These are phyloP conservation scores for Dactylellina haptotyla DNA, from an alignment of 2,329 filamentous ascomycete genomes.

Conservation along the genomic window DNA sequence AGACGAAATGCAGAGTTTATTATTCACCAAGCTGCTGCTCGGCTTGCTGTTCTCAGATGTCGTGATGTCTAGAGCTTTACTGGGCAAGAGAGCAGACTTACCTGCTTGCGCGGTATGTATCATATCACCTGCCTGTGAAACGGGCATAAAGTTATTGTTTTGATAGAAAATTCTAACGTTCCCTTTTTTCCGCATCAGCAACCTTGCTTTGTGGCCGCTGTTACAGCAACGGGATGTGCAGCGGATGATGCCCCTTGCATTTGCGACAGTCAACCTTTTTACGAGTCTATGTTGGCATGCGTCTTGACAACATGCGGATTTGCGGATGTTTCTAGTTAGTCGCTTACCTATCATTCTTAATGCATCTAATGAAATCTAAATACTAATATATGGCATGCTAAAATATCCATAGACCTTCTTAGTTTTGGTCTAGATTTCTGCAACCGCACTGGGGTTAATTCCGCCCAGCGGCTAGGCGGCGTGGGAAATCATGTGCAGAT, in stretches of 20 bases:
- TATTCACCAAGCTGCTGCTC: conserved; percentile 5
- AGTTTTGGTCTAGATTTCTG: conserved; percentile 38
- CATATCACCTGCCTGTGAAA: conserved; percentile 20
- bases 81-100: conserved; percentile 20
- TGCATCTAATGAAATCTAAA: not conserved
- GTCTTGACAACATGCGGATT: conserved; percentile 33
- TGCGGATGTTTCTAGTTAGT: conserved; percentile 34
- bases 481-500: conserved; percentile 22
- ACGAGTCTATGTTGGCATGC: conserved; percentile 31
- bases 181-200: conserved; percentile 29
- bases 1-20: conserved; percentile 27
- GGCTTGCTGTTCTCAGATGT: not conserved
- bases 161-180: conserved; percentile 7
- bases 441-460: conserved; percentile 24
- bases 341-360: not conserved
- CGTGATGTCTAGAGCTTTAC: conserved; percentile 18
- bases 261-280: conserved; percentile 38
- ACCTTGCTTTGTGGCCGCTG: conserved; percentile 30
- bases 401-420: conserved; percentile 28
- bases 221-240: conserved; percentile 19
- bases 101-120: conserved; percentile 47
- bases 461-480: conserved; percentile 19
- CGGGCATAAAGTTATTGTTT: not conserved
- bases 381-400: not conserved
- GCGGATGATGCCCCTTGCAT: conserved; percentile 30